phyloP scores from a whole-genome alignment of 2,329 filamentous ascomycete genomes.

The Penicillium sp. region DNA sequence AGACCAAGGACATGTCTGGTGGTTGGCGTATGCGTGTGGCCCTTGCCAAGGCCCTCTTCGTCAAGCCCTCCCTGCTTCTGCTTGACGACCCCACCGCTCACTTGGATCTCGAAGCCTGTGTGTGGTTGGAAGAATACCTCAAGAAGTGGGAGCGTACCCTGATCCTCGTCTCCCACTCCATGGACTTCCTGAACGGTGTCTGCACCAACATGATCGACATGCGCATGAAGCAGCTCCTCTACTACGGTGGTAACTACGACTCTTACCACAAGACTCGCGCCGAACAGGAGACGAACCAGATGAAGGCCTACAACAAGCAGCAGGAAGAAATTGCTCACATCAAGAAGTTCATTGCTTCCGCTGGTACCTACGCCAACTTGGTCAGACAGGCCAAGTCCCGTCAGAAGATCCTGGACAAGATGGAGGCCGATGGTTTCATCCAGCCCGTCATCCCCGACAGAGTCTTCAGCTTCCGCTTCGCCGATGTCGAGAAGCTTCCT shows the following conservation, averaged over 20 bases:
- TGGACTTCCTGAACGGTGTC: conserved; percentile 99
- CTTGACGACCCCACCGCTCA: conserved; percentile 98
- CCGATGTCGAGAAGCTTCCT: conserved; percentile 97
- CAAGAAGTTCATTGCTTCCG: conserved; percentile 99
- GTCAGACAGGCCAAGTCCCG: conserved; percentile 97
- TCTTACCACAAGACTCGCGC: conserved; percentile 87
- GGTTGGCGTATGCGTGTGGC: conserved; percentile 99
- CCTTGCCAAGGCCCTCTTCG: conserved; percentile 92
- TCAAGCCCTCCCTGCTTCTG: conserved; percentile 88
- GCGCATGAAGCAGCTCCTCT: conserved; percentile 76
- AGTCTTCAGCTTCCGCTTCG: conserved; percentile 96
- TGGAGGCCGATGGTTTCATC: conserved; percentile 98
- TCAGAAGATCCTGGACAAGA: conserved; percentile 99
- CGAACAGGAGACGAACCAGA: conserved; percentile 95
- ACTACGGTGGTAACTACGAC: conserved; percentile 99
- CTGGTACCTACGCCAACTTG: conserved; percentile 98
- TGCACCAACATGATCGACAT: conserved; percentile 98
- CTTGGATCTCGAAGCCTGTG: conserved; percentile 97
- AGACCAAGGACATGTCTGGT: conserved; percentile 99
- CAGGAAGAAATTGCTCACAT: conserved; percentile 98
- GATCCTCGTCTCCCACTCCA: conserved; percentile 90
- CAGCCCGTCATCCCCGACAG: conserved; percentile 75
- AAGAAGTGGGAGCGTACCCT: conserved; percentile 99
- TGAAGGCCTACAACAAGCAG: conserved; percentile 98
- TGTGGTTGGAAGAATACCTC: conserved; percentile 98